These are phyloP conservation scores for Quercus glauca DNA, from an alignment of 306 rosid species.

Conservation along the genomic window DNA sequence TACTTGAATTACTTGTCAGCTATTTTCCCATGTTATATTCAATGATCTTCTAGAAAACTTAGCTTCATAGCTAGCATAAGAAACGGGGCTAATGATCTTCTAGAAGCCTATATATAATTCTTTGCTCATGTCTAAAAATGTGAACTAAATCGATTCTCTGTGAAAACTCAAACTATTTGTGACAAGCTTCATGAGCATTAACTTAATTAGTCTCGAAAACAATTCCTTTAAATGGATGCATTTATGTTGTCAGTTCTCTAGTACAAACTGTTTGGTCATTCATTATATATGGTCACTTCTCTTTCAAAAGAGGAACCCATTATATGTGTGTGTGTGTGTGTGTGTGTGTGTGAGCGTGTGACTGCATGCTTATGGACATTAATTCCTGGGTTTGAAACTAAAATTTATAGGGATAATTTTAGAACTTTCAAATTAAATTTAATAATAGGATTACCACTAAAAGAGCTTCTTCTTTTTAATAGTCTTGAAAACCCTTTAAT, in stretches of 20 bases:
- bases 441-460: background rate
- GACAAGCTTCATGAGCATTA: too few relatives aligned
- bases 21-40: background rate
- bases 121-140: background rate
- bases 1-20: slow-evolving; percentile 1
- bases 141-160: background rate
- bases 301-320: background rate
- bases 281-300: background rate
- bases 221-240: background rate
- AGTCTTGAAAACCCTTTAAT: background rate
- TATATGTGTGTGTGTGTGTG: too few relatives aligned
- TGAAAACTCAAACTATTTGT: background rate
- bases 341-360: too few relatives aligned
- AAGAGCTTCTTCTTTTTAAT: background rate
- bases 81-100: too few relatives aligned
- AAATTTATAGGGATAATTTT: too few relatives aligned
- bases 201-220: background rate
- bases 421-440: background rate
- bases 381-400: too few relatives aligned
- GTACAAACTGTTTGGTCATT: background rate
- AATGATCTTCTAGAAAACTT: background rate
- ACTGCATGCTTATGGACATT: too few relatives aligned
- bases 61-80: background rate
- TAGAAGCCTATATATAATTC: background rate
- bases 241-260: background rate